Evolutionary conservation across 768 basidiomycete genomes (phyloP), one percentile per base, ranked within the genome.

Genomic region (Lentinula boryana): DNA sequence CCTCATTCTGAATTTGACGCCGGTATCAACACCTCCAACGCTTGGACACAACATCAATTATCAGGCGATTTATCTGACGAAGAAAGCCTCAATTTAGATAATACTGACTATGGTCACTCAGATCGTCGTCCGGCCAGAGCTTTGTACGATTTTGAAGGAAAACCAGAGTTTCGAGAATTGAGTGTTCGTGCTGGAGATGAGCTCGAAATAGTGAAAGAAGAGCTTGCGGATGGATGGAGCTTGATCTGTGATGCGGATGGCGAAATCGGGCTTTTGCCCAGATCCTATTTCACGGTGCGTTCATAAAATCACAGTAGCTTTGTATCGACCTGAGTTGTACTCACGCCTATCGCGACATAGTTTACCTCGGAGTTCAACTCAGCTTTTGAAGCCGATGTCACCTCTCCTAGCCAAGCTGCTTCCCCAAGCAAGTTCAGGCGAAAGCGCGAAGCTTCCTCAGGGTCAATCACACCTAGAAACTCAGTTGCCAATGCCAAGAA

Each of bases 151-250:
- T 93, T 93, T 68, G 82, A 87, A 67, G 91, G 91, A 44, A 87
- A 89, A 69, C 73, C 80, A 0, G 88, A 91, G 66, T 91, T 88
- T 66, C 77, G 85, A 48, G 91, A 93, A 70, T 78, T 93, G 23
- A 76, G 69, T 6, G 82, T 91, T 16, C 76, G 78, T 59, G 88
- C 88, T 1, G 90, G 91, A 12, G 88, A 91, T 63, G 80, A 80
- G 63, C 70, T 94, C 21, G 82, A 86, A 52, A 74, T 91, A n/a
- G 67, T 94, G 54, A 86, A 83, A 63, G 88, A 89, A 62, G 80
- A 89, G 57, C 76, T 85, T 1, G 85, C 84, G 6, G 88, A 91
- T 63, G 91, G 90, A 5, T 92, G 91, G 91, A 91, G 91, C 72
- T 75, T 93, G 38, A 87, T 87, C 13, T 83, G 77, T 72, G 79